A percentile compares a stretch with the other conserved stretches of the same genome.
These are phyloP conservation scores for Amniculicola lignicola DNA, from an alignment of 495 filamentous ascomycete species.

Conservation along the genomic window DNA sequence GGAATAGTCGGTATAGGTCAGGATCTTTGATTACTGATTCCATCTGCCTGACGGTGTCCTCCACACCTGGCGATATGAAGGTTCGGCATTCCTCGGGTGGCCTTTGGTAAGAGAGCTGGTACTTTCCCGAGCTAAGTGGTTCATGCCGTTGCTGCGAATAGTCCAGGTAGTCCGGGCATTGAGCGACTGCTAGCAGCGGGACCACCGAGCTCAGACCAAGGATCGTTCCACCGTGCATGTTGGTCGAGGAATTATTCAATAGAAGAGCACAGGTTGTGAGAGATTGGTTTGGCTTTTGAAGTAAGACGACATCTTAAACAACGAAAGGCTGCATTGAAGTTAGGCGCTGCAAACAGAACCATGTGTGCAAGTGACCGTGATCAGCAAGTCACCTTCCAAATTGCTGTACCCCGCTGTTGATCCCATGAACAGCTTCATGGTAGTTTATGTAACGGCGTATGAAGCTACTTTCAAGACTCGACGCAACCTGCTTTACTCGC, in stretches of 20 bases:
- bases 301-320: background rate
- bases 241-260: background rate
- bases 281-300: no score
- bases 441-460: constrained; percentile 8
- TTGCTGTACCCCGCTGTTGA: constrained; percentile 32
- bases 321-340: constrained; percentile 4
- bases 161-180: constrained; percentile 43
- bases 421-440: constrained; percentile 10
- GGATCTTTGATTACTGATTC: constrained; percentile 55
- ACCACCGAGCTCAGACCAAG: background rate
- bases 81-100: constrained; percentile 57
- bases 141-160: constrained; percentile 39
- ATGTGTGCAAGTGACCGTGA: constrained; percentile 20
- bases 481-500: background rate
- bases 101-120: constrained; percentile 55
- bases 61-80: constrained; percentile 56
- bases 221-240: constrained; percentile 12
- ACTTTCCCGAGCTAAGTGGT: constrained; percentile 41
- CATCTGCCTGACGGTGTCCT: constrained; percentile 51
- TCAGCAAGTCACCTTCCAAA: constrained; percentile 21
- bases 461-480: constrained; percentile 3
- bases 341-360: background rate
- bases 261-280: constrained; percentile 2
- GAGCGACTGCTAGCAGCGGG: constrained; percentile 17
- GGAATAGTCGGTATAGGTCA: constrained; percentile 62